These are phyloP conservation scores for Babesia sp. DNA, from an alignment of 169 alveolate species.

Conservation along the genomic window DNA sequence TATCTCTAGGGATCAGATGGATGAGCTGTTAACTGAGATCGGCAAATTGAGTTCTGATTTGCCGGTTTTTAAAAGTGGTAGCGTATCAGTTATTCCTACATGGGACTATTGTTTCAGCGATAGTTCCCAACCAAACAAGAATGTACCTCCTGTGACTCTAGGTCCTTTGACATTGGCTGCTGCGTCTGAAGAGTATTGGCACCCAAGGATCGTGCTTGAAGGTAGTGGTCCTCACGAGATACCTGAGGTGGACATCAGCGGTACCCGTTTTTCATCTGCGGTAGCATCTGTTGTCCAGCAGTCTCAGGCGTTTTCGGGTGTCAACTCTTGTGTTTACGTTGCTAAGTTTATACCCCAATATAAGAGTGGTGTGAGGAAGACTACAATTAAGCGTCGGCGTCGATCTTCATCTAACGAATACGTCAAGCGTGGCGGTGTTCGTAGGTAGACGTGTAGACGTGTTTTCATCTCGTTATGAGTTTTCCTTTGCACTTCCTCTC, in stretches of 20 bases:
- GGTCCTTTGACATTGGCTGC: not conserved
- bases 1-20: constrained; percentile 26
- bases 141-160: not conserved
- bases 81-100: constrained; percentile 20
- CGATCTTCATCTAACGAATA: not conserved
- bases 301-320: constrained; percentile 22
- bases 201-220: constrained; percentile 11
- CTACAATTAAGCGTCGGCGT: constrained; percentile 14
- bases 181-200: not conserved
- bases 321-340: constrained; percentile 2
- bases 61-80: not conserved
- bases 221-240: not conserved
- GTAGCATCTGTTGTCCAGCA: constrained; percentile 11
- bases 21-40: constrained; percentile 11
- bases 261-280: not conserved
- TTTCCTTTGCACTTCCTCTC: too few relatives aligned
- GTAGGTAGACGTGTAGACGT: too few relatives aligned
- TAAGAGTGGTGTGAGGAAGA: constrained; percentile 5
- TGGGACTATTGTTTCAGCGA: constrained; percentile 62
- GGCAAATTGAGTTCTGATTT: not conserved
- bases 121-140: not conserved
- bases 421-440: not conserved
- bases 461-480: too few relatives aligned
- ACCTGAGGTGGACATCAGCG: not conserved
- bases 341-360: constrained; percentile 12